Conservation (phyloP, 1,139 yeast species). For the Arxiozyma heterogenica region DNA sequence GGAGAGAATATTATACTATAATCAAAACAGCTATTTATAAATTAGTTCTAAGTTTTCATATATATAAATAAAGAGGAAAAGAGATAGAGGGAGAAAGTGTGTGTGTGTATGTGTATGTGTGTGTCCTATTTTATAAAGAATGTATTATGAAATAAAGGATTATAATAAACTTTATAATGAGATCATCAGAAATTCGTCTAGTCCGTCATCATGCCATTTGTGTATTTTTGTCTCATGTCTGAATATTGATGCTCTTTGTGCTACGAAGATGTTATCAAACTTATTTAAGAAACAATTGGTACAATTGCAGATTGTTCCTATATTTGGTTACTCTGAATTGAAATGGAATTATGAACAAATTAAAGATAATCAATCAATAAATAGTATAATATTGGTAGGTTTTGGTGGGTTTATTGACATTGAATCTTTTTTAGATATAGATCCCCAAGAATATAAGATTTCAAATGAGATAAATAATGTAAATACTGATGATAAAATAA, state of each 20-base stretch:
- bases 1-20: not conserved
- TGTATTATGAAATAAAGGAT: conserved; percentile 59
- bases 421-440: conserved; percentile 65
- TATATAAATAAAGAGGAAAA: too few species aligned
- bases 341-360: conserved; percentile 51
- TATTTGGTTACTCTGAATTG: conserved; percentile 85
- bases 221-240: conserved; percentile 85
- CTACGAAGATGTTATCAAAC: conserved; percentile 65
- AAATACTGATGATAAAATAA: conserved; percentile 9
- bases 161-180: conserved; percentile 52
- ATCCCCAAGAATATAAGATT: conserved; percentile 39
- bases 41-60: too few species aligned
- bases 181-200: conserved; percentile 53
- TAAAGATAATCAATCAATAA: conserved; percentile 53
- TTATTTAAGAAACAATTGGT: conserved; percentile 72
- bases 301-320: conserved; percentile 83
- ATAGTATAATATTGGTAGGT: conserved; percentile 72
- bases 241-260: conserved; percentile 87
- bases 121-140: conserved; percentile 17
- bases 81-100: too few species aligned
- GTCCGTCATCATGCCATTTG: conserved; percentile 84
- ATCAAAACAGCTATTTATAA: not conserved
- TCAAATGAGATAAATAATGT: conserved; percentile 10
- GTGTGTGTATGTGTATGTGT: too few species aligned
- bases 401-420: conserved; percentile 94